These are phyloP conservation scores for Lactarius deliciosus DNA, from an alignment of 768 basidiomycete genomes.

Conservation along the genomic window DNA sequence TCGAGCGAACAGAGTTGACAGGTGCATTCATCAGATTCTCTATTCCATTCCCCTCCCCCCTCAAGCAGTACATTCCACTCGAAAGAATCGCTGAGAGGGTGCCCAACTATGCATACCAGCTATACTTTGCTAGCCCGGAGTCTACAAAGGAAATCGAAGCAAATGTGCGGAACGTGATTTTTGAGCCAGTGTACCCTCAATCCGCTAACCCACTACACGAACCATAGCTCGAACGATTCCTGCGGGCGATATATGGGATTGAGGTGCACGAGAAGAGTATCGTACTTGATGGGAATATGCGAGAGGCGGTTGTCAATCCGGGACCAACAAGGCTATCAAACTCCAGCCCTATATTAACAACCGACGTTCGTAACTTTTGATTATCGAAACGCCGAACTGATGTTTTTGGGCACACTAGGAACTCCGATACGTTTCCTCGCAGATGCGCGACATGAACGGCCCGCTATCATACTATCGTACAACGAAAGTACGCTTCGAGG, in stretches of 20 bases:
- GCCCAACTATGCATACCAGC: slow-evolving; percentile 66
- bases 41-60: slow-evolving; percentile 64
- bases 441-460: slow-evolving; percentile 57
- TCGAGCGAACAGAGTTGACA: neutral
- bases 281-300: slow-evolving; percentile 22
- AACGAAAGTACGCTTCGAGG: slow-evolving; percentile 56
- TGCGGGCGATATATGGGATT: slow-evolving; percentile 25
- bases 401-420: slow-evolving; percentile 45
- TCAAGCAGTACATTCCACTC: slow-evolving; percentile 47
- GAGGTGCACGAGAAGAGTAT: slow-evolving; percentile 2
- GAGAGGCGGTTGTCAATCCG: slow-evolving; percentile 18
- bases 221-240: slow-evolving; percentile 31
- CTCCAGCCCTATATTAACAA: slow-evolving; percentile 19
- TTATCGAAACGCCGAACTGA: neutral
- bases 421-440: slow-evolving; percentile 48
- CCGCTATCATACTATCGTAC: slow-evolving; percentile 82
- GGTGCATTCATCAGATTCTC: slow-evolving; percentile 49
- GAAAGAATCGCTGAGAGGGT: slow-evolving; percentile 49
- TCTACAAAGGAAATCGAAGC: slow-evolving; percentile 57
- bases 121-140: slow-evolving; percentile 56
- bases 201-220: slow-evolving; percentile 4
- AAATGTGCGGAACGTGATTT: slow-evolving; percentile 42
- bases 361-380: slow-evolving; percentile 20
- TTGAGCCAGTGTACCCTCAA: neutral
- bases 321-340: neutral